These are phyloP conservation scores for Umbilicus rupestris DNA, from an alignment of 164 flowering plant species.

Conservation along the genomic window DNA sequence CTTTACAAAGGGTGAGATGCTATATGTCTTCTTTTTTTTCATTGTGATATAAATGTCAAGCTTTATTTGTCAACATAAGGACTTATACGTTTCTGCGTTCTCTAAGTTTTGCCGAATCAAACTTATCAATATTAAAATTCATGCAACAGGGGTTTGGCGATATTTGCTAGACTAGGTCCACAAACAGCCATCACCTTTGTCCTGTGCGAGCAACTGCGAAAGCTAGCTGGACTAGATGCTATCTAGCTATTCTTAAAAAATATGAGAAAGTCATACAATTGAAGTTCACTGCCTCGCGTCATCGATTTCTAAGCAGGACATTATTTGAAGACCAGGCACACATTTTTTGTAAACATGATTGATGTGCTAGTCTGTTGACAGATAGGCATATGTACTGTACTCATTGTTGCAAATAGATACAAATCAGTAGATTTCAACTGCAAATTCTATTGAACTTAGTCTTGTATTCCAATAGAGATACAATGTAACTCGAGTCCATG, in stretches of 20 bases:
- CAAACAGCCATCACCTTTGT: slow-evolving; percentile 81
- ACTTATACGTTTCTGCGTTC: background rate
- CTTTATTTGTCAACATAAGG: background rate
- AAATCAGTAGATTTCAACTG: too few relatives aligned
- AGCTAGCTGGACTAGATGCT: slow-evolving; percentile 64
- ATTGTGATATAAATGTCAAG: background rate
- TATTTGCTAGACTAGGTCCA: slow-evolving; percentile 77
- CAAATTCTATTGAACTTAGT: too few relatives aligned
- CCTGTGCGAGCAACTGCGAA: slow-evolving; percentile 74
- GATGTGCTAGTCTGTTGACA: too few relatives aligned
- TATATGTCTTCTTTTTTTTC: background rate
- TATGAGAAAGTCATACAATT: background rate
- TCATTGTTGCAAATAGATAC: too few relatives aligned
- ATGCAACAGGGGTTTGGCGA: slow-evolving; percentile 61
- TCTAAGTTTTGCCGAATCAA: background rate
- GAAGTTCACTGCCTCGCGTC: too few relatives aligned
- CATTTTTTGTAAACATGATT: too few relatives aligned
- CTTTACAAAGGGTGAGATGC: slow-evolving; percentile 74
- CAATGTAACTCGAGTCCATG: too few relatives aligned
- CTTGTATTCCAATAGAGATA: too few relatives aligned
- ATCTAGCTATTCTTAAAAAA: slow-evolving; percentile 24
- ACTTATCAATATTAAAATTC: background rate
- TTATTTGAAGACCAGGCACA: too few relatives aligned
- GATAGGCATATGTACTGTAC: too few relatives aligned
- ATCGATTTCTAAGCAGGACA: too few relatives aligned